phyloP scores from a whole-genome alignment of 139 green algal species.

The Astrephomene gubernaculifera region DNA sequence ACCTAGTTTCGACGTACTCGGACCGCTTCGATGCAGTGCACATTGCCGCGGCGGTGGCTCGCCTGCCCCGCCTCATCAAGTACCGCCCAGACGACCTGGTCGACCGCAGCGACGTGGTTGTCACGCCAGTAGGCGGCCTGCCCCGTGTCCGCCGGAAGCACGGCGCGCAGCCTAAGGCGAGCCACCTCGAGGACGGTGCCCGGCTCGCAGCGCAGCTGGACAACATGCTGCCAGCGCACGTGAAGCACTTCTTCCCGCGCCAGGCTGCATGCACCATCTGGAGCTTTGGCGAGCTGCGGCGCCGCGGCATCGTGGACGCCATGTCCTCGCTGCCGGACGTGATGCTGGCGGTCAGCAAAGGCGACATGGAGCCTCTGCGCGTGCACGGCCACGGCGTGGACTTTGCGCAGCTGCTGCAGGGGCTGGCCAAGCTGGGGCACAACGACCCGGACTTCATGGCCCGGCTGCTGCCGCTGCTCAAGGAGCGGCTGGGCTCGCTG shows the following conservation, averaged over 20 bases:
- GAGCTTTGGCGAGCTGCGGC: slow-evolving; percentile 41
- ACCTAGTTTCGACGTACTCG: slow-evolving; percentile 40
- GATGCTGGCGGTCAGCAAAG: neutral
- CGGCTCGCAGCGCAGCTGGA: slow-evolving; percentile 24
- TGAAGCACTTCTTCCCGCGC: slow-evolving; percentile 25
- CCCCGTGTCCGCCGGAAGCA: slow-evolving; percentile 6
- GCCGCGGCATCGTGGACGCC: neutral
- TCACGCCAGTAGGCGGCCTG: neutral
- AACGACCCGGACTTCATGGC: neutral
- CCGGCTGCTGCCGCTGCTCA: neutral
- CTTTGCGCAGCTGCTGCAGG: slow-evolving; percentile 48
- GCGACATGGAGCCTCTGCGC: slow-evolving; percentile 20
- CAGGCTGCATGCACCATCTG: slow-evolving; percentile 43
- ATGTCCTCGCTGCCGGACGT: slow-evolving; percentile 23
- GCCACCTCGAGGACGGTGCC: neutral
- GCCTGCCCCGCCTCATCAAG: slow-evolving; percentile 45
- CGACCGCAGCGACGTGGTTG: neutral
- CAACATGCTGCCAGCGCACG: slow-evolving; percentile 16
- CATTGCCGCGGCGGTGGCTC: slow-evolving; percentile 46
- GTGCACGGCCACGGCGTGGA: slow-evolving; percentile 38
- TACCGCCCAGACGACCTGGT: slow-evolving; percentile 40
- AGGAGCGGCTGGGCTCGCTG: neutral
- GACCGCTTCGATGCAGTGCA: slow-evolving; percentile 51
- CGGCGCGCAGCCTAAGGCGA: neutral
- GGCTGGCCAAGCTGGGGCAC: slow-evolving; percentile 43